These are phyloP conservation scores for Fraxinus albicans DNA, from an alignment of 305 asterid species.

Conservation along the genomic window DNA sequence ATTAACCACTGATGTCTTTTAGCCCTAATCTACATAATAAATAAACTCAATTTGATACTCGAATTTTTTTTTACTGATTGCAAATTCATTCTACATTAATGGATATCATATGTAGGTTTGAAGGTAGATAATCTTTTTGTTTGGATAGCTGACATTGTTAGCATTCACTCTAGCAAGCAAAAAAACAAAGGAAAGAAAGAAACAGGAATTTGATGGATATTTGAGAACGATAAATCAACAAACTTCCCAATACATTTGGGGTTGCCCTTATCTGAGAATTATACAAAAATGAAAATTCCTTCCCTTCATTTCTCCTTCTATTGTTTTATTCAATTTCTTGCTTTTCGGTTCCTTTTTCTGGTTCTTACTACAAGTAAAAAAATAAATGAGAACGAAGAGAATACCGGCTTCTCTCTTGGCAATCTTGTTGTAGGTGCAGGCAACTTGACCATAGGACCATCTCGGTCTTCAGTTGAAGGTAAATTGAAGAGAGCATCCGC, in stretches of 20 bases:
- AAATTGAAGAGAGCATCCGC: constrained; percentile 77
- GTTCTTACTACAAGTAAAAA: background rate
- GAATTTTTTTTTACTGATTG: background rate
- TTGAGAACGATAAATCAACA: background rate
- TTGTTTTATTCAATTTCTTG: background rate
- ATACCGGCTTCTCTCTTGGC: constrained; percentile 86
- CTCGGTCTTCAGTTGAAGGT: constrained; percentile 67
- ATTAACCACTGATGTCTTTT: background rate
- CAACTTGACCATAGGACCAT: constrained; percentile 73
- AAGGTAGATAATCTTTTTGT: background rate
- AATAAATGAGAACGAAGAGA: constrained; percentile 12
- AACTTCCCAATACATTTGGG: background rate
- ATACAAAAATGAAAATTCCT: background rate
- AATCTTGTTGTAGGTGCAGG: constrained; percentile 75
- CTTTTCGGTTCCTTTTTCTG: background rate
- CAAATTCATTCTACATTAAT: background rate
- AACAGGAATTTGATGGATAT: background rate
- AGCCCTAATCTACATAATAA: background rate
- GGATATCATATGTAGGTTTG: background rate
- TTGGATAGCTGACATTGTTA: background rate
- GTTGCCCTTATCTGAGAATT: background rate
- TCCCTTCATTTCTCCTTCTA: background rate
- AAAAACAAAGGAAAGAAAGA: too few species aligned
- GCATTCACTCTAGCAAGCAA: background rate
- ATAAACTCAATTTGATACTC: background rate